These are phyloP conservation scores for Trametes cinnabarina DNA, from an alignment of 768 basidiomycete genomes.

Conservation along the genomic window DNA sequence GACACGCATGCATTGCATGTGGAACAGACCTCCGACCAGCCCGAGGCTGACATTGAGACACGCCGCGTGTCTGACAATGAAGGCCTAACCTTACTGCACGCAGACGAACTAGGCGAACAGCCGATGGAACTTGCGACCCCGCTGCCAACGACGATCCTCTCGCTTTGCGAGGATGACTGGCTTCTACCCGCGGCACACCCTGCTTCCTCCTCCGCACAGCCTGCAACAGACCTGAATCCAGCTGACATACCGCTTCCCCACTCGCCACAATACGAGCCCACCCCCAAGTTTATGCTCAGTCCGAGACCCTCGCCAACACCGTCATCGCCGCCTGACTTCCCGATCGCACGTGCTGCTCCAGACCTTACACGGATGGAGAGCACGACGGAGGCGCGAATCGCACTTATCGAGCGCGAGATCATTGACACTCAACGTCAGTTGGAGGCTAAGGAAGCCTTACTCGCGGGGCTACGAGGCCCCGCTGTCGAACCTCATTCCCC, in stretches of 20 bases:
- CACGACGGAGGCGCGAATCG: slow-evolving; percentile 7
- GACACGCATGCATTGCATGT: neutral
- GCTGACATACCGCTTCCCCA: slow-evolving; percentile 8
- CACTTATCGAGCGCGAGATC: slow-evolving; percentile 14
- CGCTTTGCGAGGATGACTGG: slow-evolving; percentile 15
- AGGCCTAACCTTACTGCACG: neutral
- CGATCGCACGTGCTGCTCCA: neutral
- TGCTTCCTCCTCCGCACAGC: too few relatives aligned
- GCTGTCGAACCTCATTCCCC: neutral
- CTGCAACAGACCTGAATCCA: neutral
- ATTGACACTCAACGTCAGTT: slow-evolving; percentile 10
- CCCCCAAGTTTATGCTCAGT: too few relatives aligned
- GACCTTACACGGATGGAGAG: slow-evolving; percentile 7
- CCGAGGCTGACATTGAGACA: neutral
- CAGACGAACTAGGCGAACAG: slow-evolving; percentile 11
- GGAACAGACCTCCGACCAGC: neutral
- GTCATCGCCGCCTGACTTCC: neutral
- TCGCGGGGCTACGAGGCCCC: slow-evolving; percentile 9
- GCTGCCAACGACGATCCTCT: slow-evolving; percentile 19
- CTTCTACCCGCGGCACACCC: neutral
- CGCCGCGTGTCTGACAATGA: too few relatives aligned
- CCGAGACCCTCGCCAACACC: too few relatives aligned
- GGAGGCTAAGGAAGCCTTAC: slow-evolving; percentile 11
- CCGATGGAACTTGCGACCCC: slow-evolving; percentile 26
- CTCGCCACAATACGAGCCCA: slow-evolving; percentile 6